Evolutionary conservation across 1,284 basidiomycete species (phyloP).

Genomic region (Anthracocystis walkeri): DNA sequence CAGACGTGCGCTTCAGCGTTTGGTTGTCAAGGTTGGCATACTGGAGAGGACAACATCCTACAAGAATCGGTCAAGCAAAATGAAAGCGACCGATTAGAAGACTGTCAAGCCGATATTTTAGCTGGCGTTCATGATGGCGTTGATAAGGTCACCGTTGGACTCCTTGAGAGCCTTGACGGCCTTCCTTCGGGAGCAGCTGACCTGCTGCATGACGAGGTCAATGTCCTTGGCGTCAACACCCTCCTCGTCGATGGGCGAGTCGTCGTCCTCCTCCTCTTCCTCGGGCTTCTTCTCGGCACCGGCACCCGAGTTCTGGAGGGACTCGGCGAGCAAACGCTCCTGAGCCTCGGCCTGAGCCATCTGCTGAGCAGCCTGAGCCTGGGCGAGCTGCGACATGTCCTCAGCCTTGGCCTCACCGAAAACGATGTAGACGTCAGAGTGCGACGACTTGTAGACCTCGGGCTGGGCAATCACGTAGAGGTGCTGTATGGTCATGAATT

Average conservation of each 20-base stretch:
- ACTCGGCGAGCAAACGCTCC: constrained; percentile 76
- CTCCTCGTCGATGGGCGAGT: constrained; percentile 70
- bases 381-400: constrained; percentile 87
- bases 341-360: constrained; percentile 74
- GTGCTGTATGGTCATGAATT: constrained; percentile 72
- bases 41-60: background rate
- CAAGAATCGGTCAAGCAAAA: background rate
- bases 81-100: background rate
- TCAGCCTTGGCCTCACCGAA: constrained; percentile 98
- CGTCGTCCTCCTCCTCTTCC: constrained; percentile 69
- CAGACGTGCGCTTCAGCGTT: background rate
- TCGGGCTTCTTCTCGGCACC: constrained; percentile 47
- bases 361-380: constrained; percentile 85
- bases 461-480: constrained; percentile 92
- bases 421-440: constrained; percentile 97
- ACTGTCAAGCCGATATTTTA: constrained; percentile 20
- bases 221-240: constrained; percentile 87
- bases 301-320: constrained; percentile 56
- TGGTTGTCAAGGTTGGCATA: background rate
- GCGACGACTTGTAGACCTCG: constrained; percentile 97
- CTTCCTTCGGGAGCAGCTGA: constrained; percentile 68
- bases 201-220: constrained; percentile 89
- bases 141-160: constrained; percentile 68
- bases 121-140: constrained; percentile 68
- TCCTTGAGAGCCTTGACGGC: constrained; percentile 70